Percentiles rank a stretch among this genome's conserved stretches.
phyloP scores from a whole-genome alignment of 371 early-diverging fungal species.

The Entomophthora muscae region DNA sequence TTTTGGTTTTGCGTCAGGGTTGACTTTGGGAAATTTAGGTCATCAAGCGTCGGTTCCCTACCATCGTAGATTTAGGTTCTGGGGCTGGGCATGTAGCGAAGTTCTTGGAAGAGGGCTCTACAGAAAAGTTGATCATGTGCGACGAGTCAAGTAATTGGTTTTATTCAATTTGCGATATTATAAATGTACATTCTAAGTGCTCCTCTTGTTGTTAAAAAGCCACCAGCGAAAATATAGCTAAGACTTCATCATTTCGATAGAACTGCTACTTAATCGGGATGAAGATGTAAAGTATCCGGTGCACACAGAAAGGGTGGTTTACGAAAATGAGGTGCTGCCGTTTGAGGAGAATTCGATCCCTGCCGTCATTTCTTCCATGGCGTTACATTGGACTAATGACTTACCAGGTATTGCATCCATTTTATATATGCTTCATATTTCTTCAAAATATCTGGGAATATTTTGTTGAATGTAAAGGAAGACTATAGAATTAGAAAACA shows the following conservation, averaged over 20 bases:
- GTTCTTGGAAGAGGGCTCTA: slow-evolving; percentile 54
- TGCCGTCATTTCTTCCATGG: slow-evolving; percentile 65
- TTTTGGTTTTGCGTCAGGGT: too few relatives aligned
- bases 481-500: background rate
- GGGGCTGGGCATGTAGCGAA: slow-evolving; percentile 80
- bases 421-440: too few relatives aligned
- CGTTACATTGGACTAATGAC: slow-evolving; percentile 93
- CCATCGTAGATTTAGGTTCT: slow-evolving; percentile 75
- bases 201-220: too few relatives aligned
- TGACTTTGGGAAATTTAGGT: too few relatives aligned
- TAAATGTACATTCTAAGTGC: background rate
- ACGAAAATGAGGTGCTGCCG: slow-evolving; percentile 65
- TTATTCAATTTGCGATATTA: background rate
- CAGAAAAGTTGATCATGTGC: slow-evolving; percentile 67
- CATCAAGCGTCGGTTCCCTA: slow-evolving; percentile 66
- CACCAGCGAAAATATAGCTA: too few relatives aligned
- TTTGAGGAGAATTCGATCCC: slow-evolving; percentile 72
- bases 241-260: slow-evolving; percentile 20
- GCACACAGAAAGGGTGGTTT: slow-evolving; percentile 49
- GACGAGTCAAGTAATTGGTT: slow-evolving; percentile 52
- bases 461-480: too few relatives aligned
- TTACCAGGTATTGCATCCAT: slow-evolving; percentile 66
- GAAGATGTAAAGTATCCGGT: slow-evolving; percentile 28
- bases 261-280: slow-evolving; percentile 49
- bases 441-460: too few relatives aligned